Conservation (phyloP, 2,329 filamentous ascomycete genomes). For the Pseudohalonectria lignicola region DNA sequence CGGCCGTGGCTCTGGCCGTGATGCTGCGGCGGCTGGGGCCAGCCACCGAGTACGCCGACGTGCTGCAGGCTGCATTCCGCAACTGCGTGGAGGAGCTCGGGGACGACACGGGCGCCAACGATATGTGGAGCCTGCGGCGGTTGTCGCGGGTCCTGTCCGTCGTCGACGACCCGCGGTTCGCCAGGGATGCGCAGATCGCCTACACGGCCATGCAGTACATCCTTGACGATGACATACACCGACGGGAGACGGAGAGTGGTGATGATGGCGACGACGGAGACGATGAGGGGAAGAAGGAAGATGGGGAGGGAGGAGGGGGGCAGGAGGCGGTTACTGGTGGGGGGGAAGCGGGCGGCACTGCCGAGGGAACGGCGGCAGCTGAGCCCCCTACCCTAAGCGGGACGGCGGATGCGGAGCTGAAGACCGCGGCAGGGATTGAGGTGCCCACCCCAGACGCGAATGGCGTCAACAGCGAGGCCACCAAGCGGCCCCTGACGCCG, state of each 20-base stretch:
- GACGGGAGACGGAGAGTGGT: not conserved
- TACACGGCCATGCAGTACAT: conserved; percentile 7
- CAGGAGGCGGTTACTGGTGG: too few relatives aligned
- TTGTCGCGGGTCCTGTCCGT: conserved; percentile 9
- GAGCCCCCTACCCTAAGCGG: too few relatives aligned
- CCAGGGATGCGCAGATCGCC: conserved; percentile 10
- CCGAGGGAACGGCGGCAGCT: too few relatives aligned
- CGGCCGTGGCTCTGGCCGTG: conserved; percentile 6
- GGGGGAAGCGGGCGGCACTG: not conserved
- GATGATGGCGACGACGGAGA: not conserved
- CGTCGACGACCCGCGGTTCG: conserved; percentile 8
- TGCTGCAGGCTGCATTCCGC: conserved; percentile 8
- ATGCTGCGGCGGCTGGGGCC: conserved; percentile 9
- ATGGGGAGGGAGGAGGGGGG: too few relatives aligned
- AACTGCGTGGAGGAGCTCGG: conserved; percentile 7
- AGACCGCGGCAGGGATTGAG: not conserved
- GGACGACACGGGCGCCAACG: conserved; percentile 10
- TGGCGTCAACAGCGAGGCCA: not conserved
- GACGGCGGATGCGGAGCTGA: not conserved
- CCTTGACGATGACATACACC: conserved; percentile 4
- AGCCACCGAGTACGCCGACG: conserved; percentile 8
- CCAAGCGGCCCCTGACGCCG: not conserved
- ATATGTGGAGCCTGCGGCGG: conserved; percentile 7
- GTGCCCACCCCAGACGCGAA: not conserved
- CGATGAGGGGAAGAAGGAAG: too few relatives aligned